A percentile compares a stretch with the other conserved stretches of the same genome.
phyloP scores from a whole-genome alignment of 495 filamentous ascomycete species.

The Chaetomium fimeti region DNA sequence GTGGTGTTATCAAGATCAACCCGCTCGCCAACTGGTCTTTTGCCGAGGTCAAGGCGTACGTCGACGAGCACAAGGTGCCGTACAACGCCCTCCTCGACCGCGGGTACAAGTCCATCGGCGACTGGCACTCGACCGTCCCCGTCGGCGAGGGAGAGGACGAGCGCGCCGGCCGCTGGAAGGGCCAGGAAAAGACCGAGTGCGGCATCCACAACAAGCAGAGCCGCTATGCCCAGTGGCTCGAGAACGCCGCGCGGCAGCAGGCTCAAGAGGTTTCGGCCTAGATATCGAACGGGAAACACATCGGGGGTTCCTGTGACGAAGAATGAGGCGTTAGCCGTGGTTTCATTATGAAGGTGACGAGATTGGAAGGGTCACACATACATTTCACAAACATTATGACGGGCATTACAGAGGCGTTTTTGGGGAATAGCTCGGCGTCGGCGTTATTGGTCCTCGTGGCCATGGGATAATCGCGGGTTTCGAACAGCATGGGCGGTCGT shows the following conservation, averaged over 20 bases:
- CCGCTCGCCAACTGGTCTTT: constrained; percentile 97
- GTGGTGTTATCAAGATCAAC: constrained; percentile 93
- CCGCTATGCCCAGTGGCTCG: constrained; percentile 81
- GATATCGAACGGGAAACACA: not conserved
- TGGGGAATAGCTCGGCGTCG: constrained; percentile 3
- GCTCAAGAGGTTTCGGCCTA: constrained; percentile 17
- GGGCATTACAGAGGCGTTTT: constrained; percentile 22
- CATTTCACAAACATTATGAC: constrained; percentile 13
- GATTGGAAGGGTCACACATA: not conserved
- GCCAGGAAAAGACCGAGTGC: constrained; percentile 90
- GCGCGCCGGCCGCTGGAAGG: constrained; percentile 96
- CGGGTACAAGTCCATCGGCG: constrained; percentile 95
- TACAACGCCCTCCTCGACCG: constrained; percentile 88
- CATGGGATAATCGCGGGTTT: not conserved
- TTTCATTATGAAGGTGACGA: constrained; percentile 13
- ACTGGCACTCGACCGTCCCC: constrained; percentile 95
- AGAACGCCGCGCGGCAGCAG: constrained; percentile 59
- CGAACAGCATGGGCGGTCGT: constrained; percentile 6
- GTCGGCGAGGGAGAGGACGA: constrained; percentile 91
- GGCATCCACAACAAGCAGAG: constrained; percentile 97
- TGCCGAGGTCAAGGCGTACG: constrained; percentile 80
- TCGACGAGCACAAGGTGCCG: constrained; percentile 80
- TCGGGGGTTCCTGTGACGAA: not conserved
- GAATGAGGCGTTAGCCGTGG: constrained; percentile 7
- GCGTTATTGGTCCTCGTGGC: constrained; percentile 4